Percentiles rank a stretch among this genome's conserved stretches.
phyloP scores from a whole-genome alignment of 495 filamentous ascomycete genomes.

The Beverwykella pulmonaria region DNA sequence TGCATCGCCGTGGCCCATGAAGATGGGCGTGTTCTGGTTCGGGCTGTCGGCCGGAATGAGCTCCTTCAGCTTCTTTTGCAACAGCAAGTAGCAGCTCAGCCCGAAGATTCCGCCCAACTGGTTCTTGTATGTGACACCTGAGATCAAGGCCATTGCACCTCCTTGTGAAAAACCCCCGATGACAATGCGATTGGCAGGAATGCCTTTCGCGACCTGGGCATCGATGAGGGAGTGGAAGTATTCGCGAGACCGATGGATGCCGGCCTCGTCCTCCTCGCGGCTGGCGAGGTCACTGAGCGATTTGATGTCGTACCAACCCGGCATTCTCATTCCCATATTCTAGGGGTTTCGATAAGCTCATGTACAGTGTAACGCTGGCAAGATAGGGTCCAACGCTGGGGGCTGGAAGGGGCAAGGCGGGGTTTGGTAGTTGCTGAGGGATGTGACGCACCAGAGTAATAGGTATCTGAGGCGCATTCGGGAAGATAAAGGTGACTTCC shows the following conservation, averaged over 20 bases:
- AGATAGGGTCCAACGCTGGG: neutral
- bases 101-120: slow-evolving; percentile 88
- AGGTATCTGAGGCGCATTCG: slow-evolving; percentile 87
- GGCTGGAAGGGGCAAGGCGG: no score
- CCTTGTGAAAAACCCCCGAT: slow-evolving; percentile 73
- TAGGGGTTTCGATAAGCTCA: slow-evolving; percentile 42
- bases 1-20: slow-evolving; percentile 79
- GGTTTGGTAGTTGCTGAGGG: neutral
- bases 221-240: slow-evolving; percentile 82
- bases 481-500: slow-evolving; percentile 90
- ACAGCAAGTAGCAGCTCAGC: slow-evolving; percentile 77
- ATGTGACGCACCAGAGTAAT: slow-evolving; percentile 74
- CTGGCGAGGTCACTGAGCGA: slow-evolving; percentile 44
- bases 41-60: slow-evolving; percentile 64
- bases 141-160: slow-evolving; percentile 62
- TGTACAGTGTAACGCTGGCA: neutral
- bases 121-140: slow-evolving; percentile 69
- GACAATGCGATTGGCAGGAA: slow-evolving; percentile 79
- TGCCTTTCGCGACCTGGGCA: slow-evolving; percentile 78
- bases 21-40: slow-evolving; percentile 81
- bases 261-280: slow-evolving; percentile 69
- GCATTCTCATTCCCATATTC: slow-evolving; percentile 83
- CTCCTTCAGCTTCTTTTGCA: slow-evolving; percentile 70
- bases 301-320: slow-evolving; percentile 91
- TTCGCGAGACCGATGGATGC: slow-evolving; percentile 70